These are phyloP conservation scores for Penicillium simplicissimum DNA, from an alignment of 495 filamentous ascomycete genomes.

Conservation along the genomic window DNA sequence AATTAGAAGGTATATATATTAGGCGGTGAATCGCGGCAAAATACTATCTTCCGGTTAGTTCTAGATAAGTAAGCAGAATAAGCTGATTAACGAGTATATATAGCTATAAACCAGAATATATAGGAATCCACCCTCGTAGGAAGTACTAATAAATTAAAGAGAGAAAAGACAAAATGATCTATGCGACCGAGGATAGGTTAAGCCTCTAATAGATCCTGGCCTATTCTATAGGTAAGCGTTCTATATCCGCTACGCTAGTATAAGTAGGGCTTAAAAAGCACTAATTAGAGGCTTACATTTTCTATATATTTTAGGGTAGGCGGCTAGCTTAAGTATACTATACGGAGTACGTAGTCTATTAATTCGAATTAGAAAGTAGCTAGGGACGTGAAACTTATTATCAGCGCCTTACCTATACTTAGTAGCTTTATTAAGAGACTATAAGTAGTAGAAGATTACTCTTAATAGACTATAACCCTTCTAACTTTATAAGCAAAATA, in stretches of 20 bases:
- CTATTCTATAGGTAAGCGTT: too few relatives aligned
- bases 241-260: too few relatives aligned
- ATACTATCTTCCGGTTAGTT: too few relatives aligned
- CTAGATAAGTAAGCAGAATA: neutral
- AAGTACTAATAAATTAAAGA: neutral
- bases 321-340: neutral
- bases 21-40: too few relatives aligned
- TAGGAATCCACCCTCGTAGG: neutral
- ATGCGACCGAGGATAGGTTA: neutral
- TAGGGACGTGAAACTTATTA: neutral
- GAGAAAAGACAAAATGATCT: neutral
- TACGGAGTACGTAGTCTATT: neutral
- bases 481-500: neutral
- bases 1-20: too few relatives aligned
- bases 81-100: neutral
- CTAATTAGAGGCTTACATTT: neutral
- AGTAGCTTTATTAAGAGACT: conserved; percentile 4
- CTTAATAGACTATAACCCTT: neutral
- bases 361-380: neutral
- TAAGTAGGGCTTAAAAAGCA: too few relatives aligned
- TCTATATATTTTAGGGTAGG: neutral
- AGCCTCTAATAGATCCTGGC: neutral
- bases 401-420: neutral
- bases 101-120: neutral
- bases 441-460: neutral